Evolutionary conservation across 2,329 filamentous ascomycete species (phyloP).

Genomic region (Ceratocystis colombiana): DNA sequence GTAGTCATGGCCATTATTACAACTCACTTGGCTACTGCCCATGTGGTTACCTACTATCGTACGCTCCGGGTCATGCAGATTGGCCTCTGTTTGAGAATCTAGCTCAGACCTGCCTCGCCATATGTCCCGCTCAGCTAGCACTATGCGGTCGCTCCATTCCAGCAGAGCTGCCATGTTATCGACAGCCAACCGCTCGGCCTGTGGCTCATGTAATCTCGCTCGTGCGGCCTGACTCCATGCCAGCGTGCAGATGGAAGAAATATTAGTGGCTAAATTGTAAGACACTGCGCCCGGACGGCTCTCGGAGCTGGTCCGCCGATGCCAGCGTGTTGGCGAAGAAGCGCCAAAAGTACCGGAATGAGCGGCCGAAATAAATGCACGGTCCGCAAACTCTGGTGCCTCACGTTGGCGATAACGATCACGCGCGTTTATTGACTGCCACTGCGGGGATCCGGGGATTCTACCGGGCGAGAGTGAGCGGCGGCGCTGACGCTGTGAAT

Average conservation of each 20-base stretch:
- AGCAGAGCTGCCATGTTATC: conserved; percentile 31
- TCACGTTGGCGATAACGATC: conserved; percentile 17
- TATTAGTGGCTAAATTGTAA: conserved; percentile 29
- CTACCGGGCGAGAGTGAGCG: conserved; percentile 15
- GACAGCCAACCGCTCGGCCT: conserved; percentile 30
- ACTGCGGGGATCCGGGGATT: background rate
- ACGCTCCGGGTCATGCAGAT: background rate
- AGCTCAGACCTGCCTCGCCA: conserved; percentile 22
- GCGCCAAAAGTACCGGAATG: background rate
- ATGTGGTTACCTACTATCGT: background rate
- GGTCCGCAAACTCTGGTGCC: background rate
- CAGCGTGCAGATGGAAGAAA: conserved; percentile 31
- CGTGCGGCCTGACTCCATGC: conserved; percentile 31
- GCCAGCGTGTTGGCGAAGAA: background rate
- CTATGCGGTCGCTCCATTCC: conserved; percentile 29
- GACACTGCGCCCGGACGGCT: conserved; percentile 26
- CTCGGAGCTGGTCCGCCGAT: background rate
- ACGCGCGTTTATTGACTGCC: background rate
- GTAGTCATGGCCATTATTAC: background rate
- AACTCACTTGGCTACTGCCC: background rate
- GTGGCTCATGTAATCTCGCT: conserved; percentile 30
- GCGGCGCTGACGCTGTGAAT: conserved; percentile 12
- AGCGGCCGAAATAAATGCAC: background rate
- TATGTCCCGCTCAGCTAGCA: conserved; percentile 28
- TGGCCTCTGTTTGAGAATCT: background rate